A percentile compares a stretch with the other conserved stretches of the same genome.
These are phyloP conservation scores for Helianthus tuberosus DNA, from an alignment of 129 eudicot genomes.

Conservation along the genomic window DNA sequence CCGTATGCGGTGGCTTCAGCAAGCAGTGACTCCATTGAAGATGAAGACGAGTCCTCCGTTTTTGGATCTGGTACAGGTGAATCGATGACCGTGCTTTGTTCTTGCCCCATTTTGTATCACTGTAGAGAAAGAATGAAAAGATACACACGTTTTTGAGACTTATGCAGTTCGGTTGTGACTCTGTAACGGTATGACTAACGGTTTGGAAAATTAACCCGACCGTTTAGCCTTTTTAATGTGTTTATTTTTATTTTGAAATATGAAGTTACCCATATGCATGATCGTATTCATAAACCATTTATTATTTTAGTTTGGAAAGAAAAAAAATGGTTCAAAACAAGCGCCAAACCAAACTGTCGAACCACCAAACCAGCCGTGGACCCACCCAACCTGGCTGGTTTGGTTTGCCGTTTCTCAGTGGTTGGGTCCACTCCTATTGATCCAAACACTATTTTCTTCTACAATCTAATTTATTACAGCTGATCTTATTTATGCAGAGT, in stretches of 20 bases:
- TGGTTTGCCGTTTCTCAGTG: neutral
- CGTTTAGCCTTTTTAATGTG: no score
- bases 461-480: neutral
- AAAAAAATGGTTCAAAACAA: no score
- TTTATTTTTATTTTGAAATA: no score
- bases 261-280: no score
- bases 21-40: conserved; percentile 68
- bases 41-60: conserved; percentile 18
- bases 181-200: no score
- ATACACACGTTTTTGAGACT: neutral
- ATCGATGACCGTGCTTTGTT: conserved; percentile 37
- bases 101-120: conserved; percentile 56
- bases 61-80: conserved; percentile 26
- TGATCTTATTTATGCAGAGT: neutral
- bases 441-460: neutral
- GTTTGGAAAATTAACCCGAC: no score
- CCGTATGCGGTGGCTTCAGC: conserved; percentile 91
- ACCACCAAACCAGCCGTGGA: no score
- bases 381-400: no score
- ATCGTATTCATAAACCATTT: no score
- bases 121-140: neutral
- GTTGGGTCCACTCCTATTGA: neutral
- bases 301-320: no score
- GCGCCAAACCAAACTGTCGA: no score
- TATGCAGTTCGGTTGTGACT: neutral